These are phyloP conservation scores for Sugiyamaella valdiviana DNA, from an alignment of 805 yeast genomes.

Conservation along the genomic window DNA sequence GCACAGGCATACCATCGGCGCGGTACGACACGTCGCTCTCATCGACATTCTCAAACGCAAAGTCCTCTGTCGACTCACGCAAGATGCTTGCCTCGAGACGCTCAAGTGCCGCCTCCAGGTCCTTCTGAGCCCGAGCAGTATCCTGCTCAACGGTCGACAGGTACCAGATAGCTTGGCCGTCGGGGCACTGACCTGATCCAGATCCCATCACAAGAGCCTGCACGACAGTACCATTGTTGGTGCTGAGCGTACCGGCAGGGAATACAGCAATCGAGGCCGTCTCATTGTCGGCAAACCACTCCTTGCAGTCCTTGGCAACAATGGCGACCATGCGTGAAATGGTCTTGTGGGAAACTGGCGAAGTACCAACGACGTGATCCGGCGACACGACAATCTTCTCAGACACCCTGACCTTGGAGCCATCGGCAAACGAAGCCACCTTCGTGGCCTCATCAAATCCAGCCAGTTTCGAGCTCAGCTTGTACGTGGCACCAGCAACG, in stretches of 20 bases:
- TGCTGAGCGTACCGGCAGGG: slow-evolving; percentile 74
- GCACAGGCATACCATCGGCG: slow-evolving; percentile 59
- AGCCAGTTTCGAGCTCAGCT: slow-evolving; percentile 60
- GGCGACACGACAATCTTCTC: slow-evolving; percentile 79
- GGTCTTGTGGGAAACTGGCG: slow-evolving; percentile 30
- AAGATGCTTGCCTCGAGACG: slow-evolving; percentile 75
- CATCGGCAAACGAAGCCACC: slow-evolving; percentile 58
- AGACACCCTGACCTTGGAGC: slow-evolving; percentile 62
- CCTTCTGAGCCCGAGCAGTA: slow-evolving; percentile 62
- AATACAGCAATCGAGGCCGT: slow-evolving; percentile 82
- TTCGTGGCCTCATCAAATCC: slow-evolving; percentile 62
- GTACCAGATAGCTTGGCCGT: slow-evolving; percentile 88
- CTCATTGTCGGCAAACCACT: slow-evolving; percentile 87
- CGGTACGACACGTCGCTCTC: slow-evolving; percentile 50
- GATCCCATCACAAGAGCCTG: slow-evolving; percentile 85
- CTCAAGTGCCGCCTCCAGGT: slow-evolving; percentile 70
- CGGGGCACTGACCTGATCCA: slow-evolving; percentile 80
- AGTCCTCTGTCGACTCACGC: slow-evolving; percentile 64
- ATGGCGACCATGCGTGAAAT: slow-evolving; percentile 73
- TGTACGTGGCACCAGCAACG: slow-evolving; percentile 93
- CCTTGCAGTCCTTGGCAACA: slow-evolving; percentile 79
- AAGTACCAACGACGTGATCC: slow-evolving; percentile 13
- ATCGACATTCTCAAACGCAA: slow-evolving; percentile 48
- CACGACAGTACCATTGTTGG: slow-evolving; percentile 63
- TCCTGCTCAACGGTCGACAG: slow-evolving; percentile 65